These are phyloP conservation scores for Capronia epimyces DNA, from an alignment of 2,329 filamentous ascomycete genomes.

Conservation along the genomic window DNA sequence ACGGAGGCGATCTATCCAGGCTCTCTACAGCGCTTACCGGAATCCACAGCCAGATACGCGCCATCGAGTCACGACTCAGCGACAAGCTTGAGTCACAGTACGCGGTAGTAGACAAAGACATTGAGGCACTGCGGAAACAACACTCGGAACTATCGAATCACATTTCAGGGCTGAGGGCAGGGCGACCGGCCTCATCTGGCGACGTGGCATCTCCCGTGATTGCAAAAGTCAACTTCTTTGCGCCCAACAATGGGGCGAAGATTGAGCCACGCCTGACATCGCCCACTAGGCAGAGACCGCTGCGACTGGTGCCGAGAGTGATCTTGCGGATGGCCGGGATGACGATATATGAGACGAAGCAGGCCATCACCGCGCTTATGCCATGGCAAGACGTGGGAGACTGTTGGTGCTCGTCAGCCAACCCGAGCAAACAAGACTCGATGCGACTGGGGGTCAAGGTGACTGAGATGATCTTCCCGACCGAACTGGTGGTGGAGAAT, in stretches of 20 bases:
- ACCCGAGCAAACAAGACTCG: conserved; percentile 36
- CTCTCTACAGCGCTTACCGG: conserved; percentile 18
- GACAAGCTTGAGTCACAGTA: conserved; percentile 20
- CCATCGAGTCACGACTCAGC: conserved; percentile 21
- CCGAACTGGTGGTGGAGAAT: conserved; percentile 68
- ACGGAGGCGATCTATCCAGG: conserved; percentile 16
- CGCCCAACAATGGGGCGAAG: conserved; percentile 57
- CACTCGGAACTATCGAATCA: conserved; percentile 21
- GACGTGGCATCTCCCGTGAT: conserved; percentile 26
- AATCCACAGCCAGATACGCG: conserved; percentile 23
- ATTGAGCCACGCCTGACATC: conserved; percentile 60
- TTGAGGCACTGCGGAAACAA: conserved; percentile 20
- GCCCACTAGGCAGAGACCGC: conserved; percentile 41
- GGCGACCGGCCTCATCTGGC: not conserved
- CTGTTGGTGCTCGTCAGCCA: conserved; percentile 70
- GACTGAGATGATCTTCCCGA: conserved; percentile 53
- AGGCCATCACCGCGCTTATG: conserved; percentile 54
- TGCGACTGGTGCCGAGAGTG: conserved; percentile 25
- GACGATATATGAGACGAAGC: conserved; percentile 23
- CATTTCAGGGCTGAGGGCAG: conserved; percentile 6
- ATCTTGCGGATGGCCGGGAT: conserved; percentile 21
- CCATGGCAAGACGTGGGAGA: conserved; percentile 75
- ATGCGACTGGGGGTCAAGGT: conserved; percentile 40
- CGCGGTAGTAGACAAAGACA: conserved; percentile 13
- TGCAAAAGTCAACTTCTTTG: conserved; percentile 66